Conservation (phyloP, 441 rosid genomes). For the Viola pubescens region DNA sequence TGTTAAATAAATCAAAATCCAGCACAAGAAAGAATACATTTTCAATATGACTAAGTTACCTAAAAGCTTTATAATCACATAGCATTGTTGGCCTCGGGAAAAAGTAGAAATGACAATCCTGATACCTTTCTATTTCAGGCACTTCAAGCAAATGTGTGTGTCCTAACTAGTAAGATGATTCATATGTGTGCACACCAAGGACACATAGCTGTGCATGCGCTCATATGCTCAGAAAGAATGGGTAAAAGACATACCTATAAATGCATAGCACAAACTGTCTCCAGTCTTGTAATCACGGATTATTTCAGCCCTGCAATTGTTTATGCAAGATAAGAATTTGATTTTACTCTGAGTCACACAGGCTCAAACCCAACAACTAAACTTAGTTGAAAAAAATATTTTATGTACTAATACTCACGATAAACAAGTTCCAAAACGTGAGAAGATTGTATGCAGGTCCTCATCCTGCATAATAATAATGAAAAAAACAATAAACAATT, state of each 20-base stretch:
- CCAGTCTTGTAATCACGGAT: conserved; percentile 97
- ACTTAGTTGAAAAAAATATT: no score
- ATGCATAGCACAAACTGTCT: conserved; percentile 93
- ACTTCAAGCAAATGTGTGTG: conserved; percentile 8
- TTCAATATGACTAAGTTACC: no score
- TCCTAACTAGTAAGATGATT: conserved; percentile 1
- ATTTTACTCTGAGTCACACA: background rate
- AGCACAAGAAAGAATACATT: no score
- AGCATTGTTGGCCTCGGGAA: no score
- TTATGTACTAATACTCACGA: conserved; percentile 42
- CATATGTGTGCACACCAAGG: background rate
- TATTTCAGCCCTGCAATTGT: conserved; percentile 69
- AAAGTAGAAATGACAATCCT: background rate
- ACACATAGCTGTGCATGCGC: background rate
- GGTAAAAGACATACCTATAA: conserved; percentile 53
- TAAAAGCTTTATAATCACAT: no score
- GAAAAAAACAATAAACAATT: conserved; percentile 7
- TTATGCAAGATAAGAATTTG: conserved; percentile 11
- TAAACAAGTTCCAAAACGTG: conserved; percentile 86
- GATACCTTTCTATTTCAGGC: background rate
- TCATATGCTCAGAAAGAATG: background rate
- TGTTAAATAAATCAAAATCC: no score
- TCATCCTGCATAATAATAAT: conserved; percentile 59
- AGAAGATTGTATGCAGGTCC: conserved; percentile 93
- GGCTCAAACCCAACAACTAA: background rate